A percentile compares a stretch with the other conserved stretches of the same genome.
Conservation (phyloP, 495 filamentous ascomycete species). For the Pseudomonodictys pantanalensis region DNA sequence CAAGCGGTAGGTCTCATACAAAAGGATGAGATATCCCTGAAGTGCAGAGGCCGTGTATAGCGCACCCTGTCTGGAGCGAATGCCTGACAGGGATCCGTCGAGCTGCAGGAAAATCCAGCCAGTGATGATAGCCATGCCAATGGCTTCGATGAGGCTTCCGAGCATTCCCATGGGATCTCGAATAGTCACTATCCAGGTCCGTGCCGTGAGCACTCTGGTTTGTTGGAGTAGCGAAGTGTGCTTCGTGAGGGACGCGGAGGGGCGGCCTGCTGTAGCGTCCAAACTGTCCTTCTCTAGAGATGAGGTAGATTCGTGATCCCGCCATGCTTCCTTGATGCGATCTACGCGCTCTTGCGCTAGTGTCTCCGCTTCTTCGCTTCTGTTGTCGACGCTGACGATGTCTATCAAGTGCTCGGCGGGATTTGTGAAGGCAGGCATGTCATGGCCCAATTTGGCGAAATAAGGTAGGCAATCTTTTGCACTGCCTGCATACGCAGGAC, state of each 20-base stretch:
- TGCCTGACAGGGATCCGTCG: constrained; percentile 58
- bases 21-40: constrained; percentile 69
- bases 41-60: constrained; percentile 64
- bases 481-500: constrained; percentile 62
- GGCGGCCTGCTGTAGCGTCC: neutral
- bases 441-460: constrained; percentile 55
- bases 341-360: constrained; percentile 56
- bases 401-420: constrained; percentile 74
- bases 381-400: constrained; percentile 65
- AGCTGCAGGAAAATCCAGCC: constrained; percentile 70
- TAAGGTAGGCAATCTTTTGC: constrained; percentile 53
- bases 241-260: constrained; percentile 21
- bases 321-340: constrained; percentile 55
- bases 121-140: constrained; percentile 62
- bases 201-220: constrained; percentile 59
- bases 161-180: constrained; percentile 70
- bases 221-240: constrained; percentile 54
- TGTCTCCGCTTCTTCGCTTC: constrained; percentile 58
- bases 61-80: constrained; percentile 63
- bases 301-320: no score
- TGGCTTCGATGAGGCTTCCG: constrained; percentile 62
- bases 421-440: constrained; percentile 65
- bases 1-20: constrained; percentile 70
- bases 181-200: constrained; percentile 63
- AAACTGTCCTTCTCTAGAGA: no score